These are phyloP conservation scores for Calocera cornea DNA, from an alignment of 768 basidiomycete genomes.

Conservation along the genomic window DNA sequence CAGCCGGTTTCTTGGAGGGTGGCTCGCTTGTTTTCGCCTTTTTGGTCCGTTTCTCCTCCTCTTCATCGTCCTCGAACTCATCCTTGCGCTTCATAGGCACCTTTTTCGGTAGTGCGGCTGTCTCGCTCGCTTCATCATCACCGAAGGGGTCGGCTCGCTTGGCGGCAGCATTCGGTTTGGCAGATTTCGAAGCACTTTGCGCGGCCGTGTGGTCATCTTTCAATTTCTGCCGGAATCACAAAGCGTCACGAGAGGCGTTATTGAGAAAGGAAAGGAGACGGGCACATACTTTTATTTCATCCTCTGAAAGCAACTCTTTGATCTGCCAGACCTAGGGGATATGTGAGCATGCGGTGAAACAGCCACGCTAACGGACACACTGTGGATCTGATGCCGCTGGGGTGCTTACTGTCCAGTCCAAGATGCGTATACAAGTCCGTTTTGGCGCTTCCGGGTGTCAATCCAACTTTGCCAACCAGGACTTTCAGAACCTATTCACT, in stretches of 20 bases:
- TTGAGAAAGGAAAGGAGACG: not conserved
- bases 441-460: constrained; percentile 55
- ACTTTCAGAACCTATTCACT: constrained; percentile 50
- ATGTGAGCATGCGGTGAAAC: not conserved
- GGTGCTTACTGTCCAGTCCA: constrained; percentile 44
- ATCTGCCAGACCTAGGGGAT: not conserved
- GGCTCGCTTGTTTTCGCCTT: not conserved
- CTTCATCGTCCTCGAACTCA: not conserved
- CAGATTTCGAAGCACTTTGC: not conserved
- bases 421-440: constrained; percentile 53
- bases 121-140: not conserved
- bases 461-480: constrained; percentile 49
- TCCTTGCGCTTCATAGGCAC: not conserved
- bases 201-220: not conserved
- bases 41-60: not conserved
- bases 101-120: not conserved
- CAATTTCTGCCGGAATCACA: not conserved
- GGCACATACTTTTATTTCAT: not conserved
- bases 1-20: not conserved
- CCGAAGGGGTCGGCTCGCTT: not conserved
- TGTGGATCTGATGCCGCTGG: constrained; percentile 58
- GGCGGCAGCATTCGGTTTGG: not conserved
- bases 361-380: constrained; percentile 23
- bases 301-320: not conserved
- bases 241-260: not conserved